Evolutionary conservation across 805 yeast genomes (phyloP), one percentile per base, ranked within the genome.

Genomic region (Nakazawaea wyomingensis): DNA sequence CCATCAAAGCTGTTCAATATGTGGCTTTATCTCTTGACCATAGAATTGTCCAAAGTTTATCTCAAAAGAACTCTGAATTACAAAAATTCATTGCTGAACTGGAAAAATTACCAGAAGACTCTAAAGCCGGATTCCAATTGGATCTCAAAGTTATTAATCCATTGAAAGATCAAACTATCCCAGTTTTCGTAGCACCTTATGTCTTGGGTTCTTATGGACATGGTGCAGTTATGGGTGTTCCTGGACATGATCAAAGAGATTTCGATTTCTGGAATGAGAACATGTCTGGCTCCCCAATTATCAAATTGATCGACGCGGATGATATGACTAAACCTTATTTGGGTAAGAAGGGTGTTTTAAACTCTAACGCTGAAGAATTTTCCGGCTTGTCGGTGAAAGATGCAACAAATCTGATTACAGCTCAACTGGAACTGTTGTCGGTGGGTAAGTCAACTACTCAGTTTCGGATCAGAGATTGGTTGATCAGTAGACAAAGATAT

Each of bases 191-290:
- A 2, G 96, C 98, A 0, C 96, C 96, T 0, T 93, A 90, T 60
- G 98, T 91, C 0, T 58, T 91, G 28, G 80, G 85, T 4, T 65
- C 74, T 3, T 91, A 91, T 56, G 97, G 97, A 1, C 78, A 78
- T 44, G 96, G 96, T 31, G 96, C 96, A 1, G 98, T 91, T 0
- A 91, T 93, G 98, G 99, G 99, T 1, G 87, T 95, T 54, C 99
- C 99, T 2, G 96, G 85, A 0, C 97, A 90, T 60, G 98, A 93
- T 60, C 66, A 69, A 35, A 72, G 98, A 48, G 99, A 93, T 56
- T 77, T 57, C 52, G 85, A 71, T 6, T 91, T 93, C 56, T 91
- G 97, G 96, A 52, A 57, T 3, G 55, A 64, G 34, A 85, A 85
- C 55, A 69, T 68, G 54, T 82, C 84, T 0, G 55, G 57, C 0